These are phyloP conservation scores for Arthrobotrys megalospora DNA, from an alignment of 2,329 filamentous ascomycete genomes.

Conservation along the genomic window DNA sequence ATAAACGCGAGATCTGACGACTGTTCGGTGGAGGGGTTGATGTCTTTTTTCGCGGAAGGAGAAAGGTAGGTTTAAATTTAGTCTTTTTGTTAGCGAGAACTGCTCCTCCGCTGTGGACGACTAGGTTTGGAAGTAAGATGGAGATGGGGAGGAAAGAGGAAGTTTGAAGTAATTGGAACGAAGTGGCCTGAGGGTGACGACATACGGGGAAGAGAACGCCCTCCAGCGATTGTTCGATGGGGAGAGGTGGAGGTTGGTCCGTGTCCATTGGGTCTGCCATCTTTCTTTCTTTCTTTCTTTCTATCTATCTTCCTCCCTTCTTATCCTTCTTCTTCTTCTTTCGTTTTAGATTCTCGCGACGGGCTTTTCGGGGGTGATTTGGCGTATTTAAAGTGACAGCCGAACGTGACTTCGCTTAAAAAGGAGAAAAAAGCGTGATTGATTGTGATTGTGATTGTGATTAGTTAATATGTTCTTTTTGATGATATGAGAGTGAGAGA, in stretches of 20 bases:
- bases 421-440: no score
- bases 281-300: neutral
- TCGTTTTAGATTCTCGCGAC: no score
- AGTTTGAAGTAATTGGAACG: no score
- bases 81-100: neutral
- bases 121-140: neutral
- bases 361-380: no score
- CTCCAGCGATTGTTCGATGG: slow-evolving; percentile 52
- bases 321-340: no score
- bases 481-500: no score
- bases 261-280: slow-evolving; percentile 60
- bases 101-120: neutral
- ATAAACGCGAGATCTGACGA: slow-evolving; percentile 49
- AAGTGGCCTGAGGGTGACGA: neutral
- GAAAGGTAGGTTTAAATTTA: neutral
- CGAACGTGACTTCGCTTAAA: no score
- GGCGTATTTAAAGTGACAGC: no score
- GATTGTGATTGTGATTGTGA: no score
- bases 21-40: slow-evolving; percentile 36
- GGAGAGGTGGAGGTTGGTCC: slow-evolving; percentile 14
- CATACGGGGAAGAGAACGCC: slow-evolving; percentile 51
- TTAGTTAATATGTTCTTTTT: no score
- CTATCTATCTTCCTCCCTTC: no score
- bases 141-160: neutral
- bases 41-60: neutral